Base-by-base conservation (phyloP, 306 rosid genomes). In the Oxytropis ochrocephala region DNA sequence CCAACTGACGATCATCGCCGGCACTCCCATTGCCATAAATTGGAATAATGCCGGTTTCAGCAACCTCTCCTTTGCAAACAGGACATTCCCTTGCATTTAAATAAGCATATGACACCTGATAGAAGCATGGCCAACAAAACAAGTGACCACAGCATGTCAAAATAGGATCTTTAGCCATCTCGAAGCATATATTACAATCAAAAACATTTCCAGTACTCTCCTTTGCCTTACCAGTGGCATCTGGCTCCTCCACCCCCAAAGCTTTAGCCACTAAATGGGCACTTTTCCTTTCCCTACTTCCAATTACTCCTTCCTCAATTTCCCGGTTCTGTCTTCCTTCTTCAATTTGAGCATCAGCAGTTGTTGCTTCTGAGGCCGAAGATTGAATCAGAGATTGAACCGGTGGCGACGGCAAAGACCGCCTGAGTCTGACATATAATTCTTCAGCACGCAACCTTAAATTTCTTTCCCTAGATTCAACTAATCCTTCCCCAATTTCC, bases 41-140 rank as follows among this genome's bases (percentile, higher is more conserved):
- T 12, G 98, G 98, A 79, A 80, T 54, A 6, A 88, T 64, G 67
- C 82, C 85, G 11, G 73, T 47, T 30, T 87, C 96, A 33, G 85
- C 50, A 17, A 92, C 95, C 75, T 92, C 96, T 52, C 98, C 96
- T 50, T 72, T 62, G 69, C 98, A 92, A 50, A 50, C 88, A 33
- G 96, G 92, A 74, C 98, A 92, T 48, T 87, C 95, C 82, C 60
- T 92, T 11, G 81, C 84, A 69, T 74, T 75, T 24, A 82, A 70
- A 75, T 81, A 73, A 4, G 33, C 83, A 82, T 75, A 81, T 0
- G 89, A 64, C 69, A 89, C 76, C 65, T 78, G 84, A 76, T 74
- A 88, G 79, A 86, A 88, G 82, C 98, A 92, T 29, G 96, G 72
- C 98, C 98, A 92, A 64, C 98, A 92, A 84, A 86, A 92, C 85